These are phyloP conservation scores for Globisporangium yorkense DNA, from an alignment of 352 stramenopile genomes.

Conservation along the genomic window DNA sequence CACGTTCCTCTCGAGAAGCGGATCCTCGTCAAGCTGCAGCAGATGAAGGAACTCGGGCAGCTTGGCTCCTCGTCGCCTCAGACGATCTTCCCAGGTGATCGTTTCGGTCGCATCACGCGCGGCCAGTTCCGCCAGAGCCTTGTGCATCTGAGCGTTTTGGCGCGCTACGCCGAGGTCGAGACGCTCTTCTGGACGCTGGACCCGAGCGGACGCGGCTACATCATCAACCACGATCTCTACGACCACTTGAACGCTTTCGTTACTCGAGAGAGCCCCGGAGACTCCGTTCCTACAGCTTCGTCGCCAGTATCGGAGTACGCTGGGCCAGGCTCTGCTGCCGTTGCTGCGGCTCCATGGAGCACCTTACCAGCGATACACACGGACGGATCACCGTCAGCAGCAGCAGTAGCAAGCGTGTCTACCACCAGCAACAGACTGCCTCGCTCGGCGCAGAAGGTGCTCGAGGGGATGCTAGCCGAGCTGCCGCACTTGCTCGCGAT, in stretches of 20 bases:
- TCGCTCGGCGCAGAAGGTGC: slow-evolving; percentile 64
- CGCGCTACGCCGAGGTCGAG: slow-evolving; percentile 65
- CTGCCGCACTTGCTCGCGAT: slow-evolving; percentile 34
- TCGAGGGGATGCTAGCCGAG: slow-evolving; percentile 58
- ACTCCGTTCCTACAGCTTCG: background rate
- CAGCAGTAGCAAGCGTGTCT: background rate
- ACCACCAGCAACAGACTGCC: background rate
- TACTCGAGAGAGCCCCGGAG: background rate
- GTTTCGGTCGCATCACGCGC: slow-evolving; percentile 61
- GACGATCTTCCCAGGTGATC: slow-evolving; percentile 63
- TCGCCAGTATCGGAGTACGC: background rate
- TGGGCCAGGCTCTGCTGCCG: background rate
- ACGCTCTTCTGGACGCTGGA: slow-evolving; percentile 73
- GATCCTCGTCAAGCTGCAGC: slow-evolving; percentile 54
- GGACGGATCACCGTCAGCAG: slow-evolving; percentile 5
- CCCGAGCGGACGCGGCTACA: slow-evolving; percentile 52
- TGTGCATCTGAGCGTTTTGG: slow-evolving; percentile 51
- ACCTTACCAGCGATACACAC: slow-evolving; percentile 26
- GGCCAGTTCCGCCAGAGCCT: slow-evolving; percentile 72
- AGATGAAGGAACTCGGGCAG: slow-evolving; percentile 59
- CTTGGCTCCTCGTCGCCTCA: slow-evolving; percentile 40
- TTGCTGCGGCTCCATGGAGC: slow-evolving; percentile 9
- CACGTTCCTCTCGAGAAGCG: slow-evolving; percentile 36
- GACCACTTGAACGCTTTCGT: slow-evolving; percentile 44
- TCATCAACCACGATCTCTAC: slow-evolving; percentile 55